Percentiles rank a stretch among this genome's conserved stretches.
Evolutionary conservation across 129 eudicot genomes (phyloP).

Genomic region (Lactuca sativa): DNA sequence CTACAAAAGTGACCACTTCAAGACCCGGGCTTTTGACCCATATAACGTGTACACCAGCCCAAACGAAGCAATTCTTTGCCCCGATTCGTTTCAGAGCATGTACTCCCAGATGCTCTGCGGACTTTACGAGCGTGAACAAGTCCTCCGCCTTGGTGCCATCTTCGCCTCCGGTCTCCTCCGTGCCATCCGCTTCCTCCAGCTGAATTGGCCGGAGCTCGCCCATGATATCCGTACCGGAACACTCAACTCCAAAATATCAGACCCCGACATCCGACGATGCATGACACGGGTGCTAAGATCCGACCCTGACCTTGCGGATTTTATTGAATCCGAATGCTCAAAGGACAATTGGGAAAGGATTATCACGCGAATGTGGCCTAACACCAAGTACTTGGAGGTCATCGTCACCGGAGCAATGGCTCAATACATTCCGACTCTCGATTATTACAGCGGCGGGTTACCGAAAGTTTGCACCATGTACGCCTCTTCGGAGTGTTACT

Average conservation of each 20-base stretch:
- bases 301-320: slow-evolving; percentile 56
- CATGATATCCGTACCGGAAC: slow-evolving; percentile 77
- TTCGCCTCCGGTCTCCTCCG: slow-evolving; percentile 97
- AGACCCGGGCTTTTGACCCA: slow-evolving; percentile 93
- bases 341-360: slow-evolving; percentile 75
- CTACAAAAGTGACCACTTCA: slow-evolving; percentile 89
- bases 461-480: slow-evolving; percentile 94
- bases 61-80: slow-evolving; percentile 83
- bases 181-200: slow-evolving; percentile 96
- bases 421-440: slow-evolving; percentile 81
- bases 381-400: slow-evolving; percentile 79
- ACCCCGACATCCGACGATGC: slow-evolving; percentile 43
- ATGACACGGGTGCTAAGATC: slow-evolving; percentile 54
- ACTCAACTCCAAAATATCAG: slow-evolving; percentile 49
- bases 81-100: slow-evolving; percentile 94
- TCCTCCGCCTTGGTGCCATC: slow-evolving; percentile 90
- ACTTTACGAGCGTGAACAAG: slow-evolving; percentile 70
- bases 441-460: slow-evolving; percentile 78
- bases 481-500: slow-evolving; percentile 89
- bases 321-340: slow-evolving; percentile 52
- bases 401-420: slow-evolving; percentile 99
- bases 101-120: slow-evolving; percentile 92
- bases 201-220: slow-evolving; percentile 66
- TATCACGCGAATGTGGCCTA: slow-evolving; percentile 83
- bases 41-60: slow-evolving; percentile 90